Evolutionary conservation across 108 stramenopile genomes (phyloP).

Genomic region (Discostella pseudostelligera): DNA sequence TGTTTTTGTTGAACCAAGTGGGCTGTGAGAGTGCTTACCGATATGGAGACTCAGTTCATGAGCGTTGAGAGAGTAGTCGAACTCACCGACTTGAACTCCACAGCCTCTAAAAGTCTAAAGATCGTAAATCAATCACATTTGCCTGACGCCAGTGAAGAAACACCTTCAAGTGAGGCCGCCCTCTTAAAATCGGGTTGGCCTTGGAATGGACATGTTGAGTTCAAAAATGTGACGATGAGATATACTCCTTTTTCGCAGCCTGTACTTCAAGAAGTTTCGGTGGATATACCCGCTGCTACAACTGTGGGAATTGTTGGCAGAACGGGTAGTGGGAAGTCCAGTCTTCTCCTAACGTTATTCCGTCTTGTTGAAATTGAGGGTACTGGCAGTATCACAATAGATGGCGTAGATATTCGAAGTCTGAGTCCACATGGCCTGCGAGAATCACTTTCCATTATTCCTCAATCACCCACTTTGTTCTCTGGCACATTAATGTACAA

Average conservation of each 20-base stretch:
- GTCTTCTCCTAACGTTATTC: slow-evolving; percentile 86
- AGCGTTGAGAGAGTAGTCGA: slow-evolving; percentile 63
- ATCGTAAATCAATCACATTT: too few species aligned
- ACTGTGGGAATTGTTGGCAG: slow-evolving; percentile 76
- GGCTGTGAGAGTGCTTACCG: slow-evolving; percentile 45
- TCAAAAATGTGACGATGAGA: slow-evolving; percentile 73
- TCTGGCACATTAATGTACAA: slow-evolving; percentile 86
- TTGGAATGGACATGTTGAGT: slow-evolving; percentile 68
- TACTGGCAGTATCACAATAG: slow-evolving; percentile 71
- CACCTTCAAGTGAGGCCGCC: background rate
- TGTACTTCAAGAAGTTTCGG: slow-evolving; percentile 58
- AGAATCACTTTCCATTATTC: slow-evolving; percentile 83
- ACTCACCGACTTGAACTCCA: slow-evolving; percentile 53
- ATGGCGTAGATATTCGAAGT: slow-evolving; percentile 88
- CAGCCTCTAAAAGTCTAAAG: slow-evolving; percentile 1
- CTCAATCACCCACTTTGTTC: slow-evolving; percentile 95
- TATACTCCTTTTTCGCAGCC: slow-evolving; percentile 65
- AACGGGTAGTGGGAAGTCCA: slow-evolving; percentile 80
- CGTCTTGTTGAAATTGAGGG: slow-evolving; percentile 78
- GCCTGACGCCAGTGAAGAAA: background rate
- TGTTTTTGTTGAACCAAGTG: background rate
- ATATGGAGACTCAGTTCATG: slow-evolving; percentile 69
- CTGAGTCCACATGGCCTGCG: slow-evolving; percentile 80
- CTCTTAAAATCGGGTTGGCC: slow-evolving; percentile 63
- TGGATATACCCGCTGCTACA: slow-evolving; percentile 59